Evolutionary conservation across 2,329 filamentous ascomycete genomes (phyloP), one percentile per base, ranked within the genome.

Genomic region (Dothideomycetidae sp.): DNA sequence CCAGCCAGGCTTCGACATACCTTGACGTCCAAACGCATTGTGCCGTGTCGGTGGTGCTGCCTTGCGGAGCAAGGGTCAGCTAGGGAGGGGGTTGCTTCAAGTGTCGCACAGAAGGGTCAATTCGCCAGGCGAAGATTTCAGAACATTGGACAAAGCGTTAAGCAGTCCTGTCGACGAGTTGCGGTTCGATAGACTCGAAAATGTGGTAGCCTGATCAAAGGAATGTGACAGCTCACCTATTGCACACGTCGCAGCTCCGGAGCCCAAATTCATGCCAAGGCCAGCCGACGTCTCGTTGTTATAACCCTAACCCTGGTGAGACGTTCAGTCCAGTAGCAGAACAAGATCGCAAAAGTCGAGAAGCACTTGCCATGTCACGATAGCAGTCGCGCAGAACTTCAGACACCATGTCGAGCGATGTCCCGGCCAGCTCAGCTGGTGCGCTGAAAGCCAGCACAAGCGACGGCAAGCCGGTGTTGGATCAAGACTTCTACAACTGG

Each of bases 21-120:
- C 68, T 73, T 73, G 32, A 74, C 63, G 54, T 74, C 70, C 52
- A 74, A 63, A 51, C 67, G 67, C 70, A 74, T 74, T 40, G 31
- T 55, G 46, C 10, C 15, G 31, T 29, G 38, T 44, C 41, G 46
- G 43, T 42, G 34, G 40, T 45, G 45, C 45, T 46, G 42, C 36
- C 39, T 43, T 33, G 33, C 39, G 36, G 50, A 40, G 48, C 49
- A 53, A 52, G 49, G 50, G 49, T 46, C 44, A 38, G 42, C 35
- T 41, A 28, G 42, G 39, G 48, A 28, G 11, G 18, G 11, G 12
- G 28, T 10, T 38, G n/a, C 21, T 7, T 7, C 16, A 15, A 13
- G 33, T 29, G 39, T 21, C 5, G 5, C 33, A n/a, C n/a, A n/a
- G n/a, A 41, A 33, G 23, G 37, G 29, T 18, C 16, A 37, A 18